Evolutionary conservation across 129 eudicot species (phyloP).

Genomic region (Rutidosis leptorrhynchoides): DNA sequence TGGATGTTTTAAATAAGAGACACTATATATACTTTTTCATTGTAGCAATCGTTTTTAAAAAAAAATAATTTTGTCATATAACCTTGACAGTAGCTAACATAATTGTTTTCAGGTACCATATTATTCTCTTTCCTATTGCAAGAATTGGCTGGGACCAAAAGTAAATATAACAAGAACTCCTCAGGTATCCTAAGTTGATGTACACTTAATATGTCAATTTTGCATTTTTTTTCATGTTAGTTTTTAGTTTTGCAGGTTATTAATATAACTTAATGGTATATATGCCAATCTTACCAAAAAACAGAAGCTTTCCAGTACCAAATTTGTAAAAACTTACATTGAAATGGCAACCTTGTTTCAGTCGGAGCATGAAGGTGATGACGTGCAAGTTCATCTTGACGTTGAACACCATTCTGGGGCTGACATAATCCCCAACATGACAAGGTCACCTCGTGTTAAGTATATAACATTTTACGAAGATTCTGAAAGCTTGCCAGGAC

Average conservation of each 20-base stretch:
- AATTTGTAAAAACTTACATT: not conserved
- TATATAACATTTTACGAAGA: conserved; percentile 92
- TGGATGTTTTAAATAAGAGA: conserved; percentile 8
- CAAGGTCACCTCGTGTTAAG: conserved; percentile 71
- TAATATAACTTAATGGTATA: conserved; percentile 2
- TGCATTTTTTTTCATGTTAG: conserved; percentile 11
- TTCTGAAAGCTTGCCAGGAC: conserved; percentile 86
- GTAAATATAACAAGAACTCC: conserved; percentile 96
- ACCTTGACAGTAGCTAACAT: conserved; percentile 10
- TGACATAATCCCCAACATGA: conserved; percentile 86
- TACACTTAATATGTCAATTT: conserved; percentile 14
- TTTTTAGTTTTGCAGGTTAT: conserved; percentile 6
- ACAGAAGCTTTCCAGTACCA: not conserved
- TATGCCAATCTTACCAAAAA: conserved; percentile 6
- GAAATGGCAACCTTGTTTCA: conserved; percentile 23
- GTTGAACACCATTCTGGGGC: conserved; percentile 56
- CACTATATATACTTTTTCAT: not conserved
- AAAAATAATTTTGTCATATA: not conserved
- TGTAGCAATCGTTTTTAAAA: not conserved
- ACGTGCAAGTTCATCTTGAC: conserved; percentile 67
- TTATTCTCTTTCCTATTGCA: conserved; percentile 94
- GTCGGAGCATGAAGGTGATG: conserved; percentile 95
- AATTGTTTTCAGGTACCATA: conserved; percentile 70
- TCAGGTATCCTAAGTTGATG: conserved; percentile 48
- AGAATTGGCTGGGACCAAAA: conserved; percentile 91